Base-by-base conservation (phyloP, 192 early-diverging fungal genomes). In the Allomyces javanicus region DNA sequence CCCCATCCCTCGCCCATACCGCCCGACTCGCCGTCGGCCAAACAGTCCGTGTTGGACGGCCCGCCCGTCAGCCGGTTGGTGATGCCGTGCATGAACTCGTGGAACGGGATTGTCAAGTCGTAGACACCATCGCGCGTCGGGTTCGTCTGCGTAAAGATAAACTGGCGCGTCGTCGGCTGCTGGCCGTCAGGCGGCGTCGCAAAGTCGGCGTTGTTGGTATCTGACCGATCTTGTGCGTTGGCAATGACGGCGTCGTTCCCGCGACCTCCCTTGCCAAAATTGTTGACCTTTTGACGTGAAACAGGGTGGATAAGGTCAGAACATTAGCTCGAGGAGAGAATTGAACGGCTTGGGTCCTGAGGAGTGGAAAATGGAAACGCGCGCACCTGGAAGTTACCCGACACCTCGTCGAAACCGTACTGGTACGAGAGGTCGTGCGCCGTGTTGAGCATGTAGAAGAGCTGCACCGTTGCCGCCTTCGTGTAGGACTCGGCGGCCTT, bases 1-100 rank as follows among this genome's bases (percentile, higher is more conserved):
- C 72, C 70, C 81, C 81, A 85, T 65, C 85, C 85, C 70, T 87
- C 82, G 63, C 82, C 84, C 80, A 86, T 81, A 22, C 84, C 84
- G 58, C 80, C 81, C 10, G 81, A 45, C 69, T 82, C 81, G 67
- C 69, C 73, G 61, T 66, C 75, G 14, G 66, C 25, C 62, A 87
- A 71, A 64, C 86, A 87, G 68, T 77, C 72, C 33, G 75, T 68
- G 77, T 86, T 84, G 61, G 77, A 71, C 9, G 83, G 80, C 1
- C 86, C 86, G 63, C 86, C 86, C 1, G 84, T 86, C 65, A 87
- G 73, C 25, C 86, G 82, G 74, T 76, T 83, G 66, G 71, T 68
- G 64, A 87, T 71, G 21, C 84, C 86, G 74, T 87, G 86, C 22
- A 70, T 71, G 72, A 77, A 75, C 72, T 87, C 86, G 73, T 85